phyloP scores from a whole-genome alignment of 768 basidiomycete species.

The Phylloporus sp. region DNA sequence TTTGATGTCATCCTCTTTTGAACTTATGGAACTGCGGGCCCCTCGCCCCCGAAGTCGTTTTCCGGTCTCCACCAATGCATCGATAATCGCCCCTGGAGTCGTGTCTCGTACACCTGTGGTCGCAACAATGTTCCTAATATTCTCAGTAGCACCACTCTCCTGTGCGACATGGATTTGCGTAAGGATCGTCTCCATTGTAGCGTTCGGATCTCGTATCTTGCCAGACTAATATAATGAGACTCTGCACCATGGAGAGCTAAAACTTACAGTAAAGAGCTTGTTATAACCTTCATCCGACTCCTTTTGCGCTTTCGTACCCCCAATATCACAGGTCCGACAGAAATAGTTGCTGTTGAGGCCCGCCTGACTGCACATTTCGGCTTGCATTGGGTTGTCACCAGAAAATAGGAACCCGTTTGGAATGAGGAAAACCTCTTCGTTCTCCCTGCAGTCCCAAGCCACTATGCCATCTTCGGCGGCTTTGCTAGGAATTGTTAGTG shows the following conservation, averaged over 20 bases:
- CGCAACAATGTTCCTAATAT: neutral
- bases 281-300: conserved; percentile 23
- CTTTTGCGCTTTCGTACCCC: conserved; percentile 24
- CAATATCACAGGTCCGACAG: conserved; percentile 31
- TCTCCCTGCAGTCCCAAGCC: conserved; percentile 20
- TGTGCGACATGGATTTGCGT: neutral
- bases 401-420: conserved; percentile 21
- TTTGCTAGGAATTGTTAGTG: no score
- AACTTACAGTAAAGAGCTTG: conserved; percentile 10
- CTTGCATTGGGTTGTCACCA: conserved; percentile 36
- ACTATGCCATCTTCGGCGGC: conserved; percentile 10
- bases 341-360: conserved; percentile 28
- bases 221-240: no score
- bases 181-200: neutral
- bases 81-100: neutral
- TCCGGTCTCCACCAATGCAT: neutral
- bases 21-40: neutral
- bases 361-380: conserved; percentile 29
- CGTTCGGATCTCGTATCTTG: no score
- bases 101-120: neutral
- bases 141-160: neutral
- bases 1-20: neutral
- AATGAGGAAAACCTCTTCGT: conserved; percentile 19
- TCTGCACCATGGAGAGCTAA: neutral
- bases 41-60: neutral